Evolutionary conservation across 805 yeast genomes (phyloP).

Genomic region (Henningerozyma blattae): DNA sequence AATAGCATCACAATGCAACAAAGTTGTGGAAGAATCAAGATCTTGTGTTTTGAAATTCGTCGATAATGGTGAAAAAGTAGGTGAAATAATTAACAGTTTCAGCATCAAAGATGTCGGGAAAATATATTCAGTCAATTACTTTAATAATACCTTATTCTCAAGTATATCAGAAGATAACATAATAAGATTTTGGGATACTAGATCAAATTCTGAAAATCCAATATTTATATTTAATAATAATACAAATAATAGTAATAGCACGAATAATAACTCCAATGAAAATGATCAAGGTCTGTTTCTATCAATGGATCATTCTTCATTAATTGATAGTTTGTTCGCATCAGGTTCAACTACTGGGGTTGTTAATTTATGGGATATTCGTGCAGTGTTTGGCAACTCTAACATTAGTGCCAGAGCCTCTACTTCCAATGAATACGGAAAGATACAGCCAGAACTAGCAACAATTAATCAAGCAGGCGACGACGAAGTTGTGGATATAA

Average conservation of each 20-base stretch:
- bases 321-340: conserved; percentile 16
- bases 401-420: conserved; percentile 1
- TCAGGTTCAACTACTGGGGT: conserved; percentile 21
- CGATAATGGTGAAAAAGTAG: conserved; percentile 14
- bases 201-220: conserved; percentile 13
- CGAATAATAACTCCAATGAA: too few relatives aligned
- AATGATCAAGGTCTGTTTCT: conserved; percentile 14
- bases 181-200: conserved; percentile 19
- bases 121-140: conserved; percentile 12
- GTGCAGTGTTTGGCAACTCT: conserved; percentile 11
- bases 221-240: conserved; percentile 10
- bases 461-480: conserved; percentile 15
- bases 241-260: too few relatives aligned
- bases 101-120: conserved; percentile 10
- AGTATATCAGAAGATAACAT: conserved; percentile 16
- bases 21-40: too few relatives aligned
- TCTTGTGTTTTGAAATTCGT: conserved; percentile 12
- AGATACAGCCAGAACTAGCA: conserved; percentile 4
- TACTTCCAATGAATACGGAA: conserved; percentile 7
- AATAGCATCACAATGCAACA: conserved; percentile 13
- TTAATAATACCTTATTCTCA: conserved; percentile 14
- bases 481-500: conserved; percentile 16
- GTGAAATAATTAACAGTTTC: too few relatives aligned
- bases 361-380: conserved; percentile 23
- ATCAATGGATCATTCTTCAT: conserved; percentile 14